Evolutionary conservation across 2,329 filamentous ascomycete species (phyloP).

Genomic region (Claviceps pusilla): DNA sequence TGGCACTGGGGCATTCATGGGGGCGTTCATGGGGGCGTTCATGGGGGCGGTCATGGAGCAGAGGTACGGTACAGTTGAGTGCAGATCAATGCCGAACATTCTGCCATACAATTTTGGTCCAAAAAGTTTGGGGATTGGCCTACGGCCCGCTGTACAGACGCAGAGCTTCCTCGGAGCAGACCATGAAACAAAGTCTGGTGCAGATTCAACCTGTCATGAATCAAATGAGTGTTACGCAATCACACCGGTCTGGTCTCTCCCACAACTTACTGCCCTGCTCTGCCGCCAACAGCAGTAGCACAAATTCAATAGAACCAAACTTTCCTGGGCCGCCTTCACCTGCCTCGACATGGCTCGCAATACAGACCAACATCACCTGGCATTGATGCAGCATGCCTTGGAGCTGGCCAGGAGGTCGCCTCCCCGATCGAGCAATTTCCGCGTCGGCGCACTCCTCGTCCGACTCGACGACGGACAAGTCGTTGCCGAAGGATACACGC

Average conservation of each 20-base stretch:
- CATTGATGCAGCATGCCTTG: conserved; percentile 55
- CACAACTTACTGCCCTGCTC: background rate
- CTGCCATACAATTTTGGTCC: no score
- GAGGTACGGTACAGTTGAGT: no score
- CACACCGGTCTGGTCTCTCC: background rate
- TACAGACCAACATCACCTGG: conserved; percentile 26
- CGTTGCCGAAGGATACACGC: conserved; percentile 72
- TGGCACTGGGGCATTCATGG: background rate
- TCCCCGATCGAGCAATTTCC: conserved; percentile 79
- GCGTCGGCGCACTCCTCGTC: conserved; percentile 83
- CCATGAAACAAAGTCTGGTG: no score
- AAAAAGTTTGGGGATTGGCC: no score
- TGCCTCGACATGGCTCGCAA: conserved; percentile 10
- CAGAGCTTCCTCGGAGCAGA: background rate
- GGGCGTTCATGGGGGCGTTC: no score
- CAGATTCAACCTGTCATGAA: no score
- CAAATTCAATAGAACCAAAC: background rate
- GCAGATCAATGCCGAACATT: no score
- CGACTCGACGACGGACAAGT: conserved; percentile 34
- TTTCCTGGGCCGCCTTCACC: background rate
- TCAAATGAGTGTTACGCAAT: background rate
- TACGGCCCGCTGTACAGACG: no score
- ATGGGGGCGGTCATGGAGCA: background rate
- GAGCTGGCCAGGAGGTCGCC: conserved; percentile 64
- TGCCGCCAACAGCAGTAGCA: background rate